Evolutionary conservation across 345 rosid genomes (phyloP).

Genomic region (Euphorbia lathyris): DNA sequence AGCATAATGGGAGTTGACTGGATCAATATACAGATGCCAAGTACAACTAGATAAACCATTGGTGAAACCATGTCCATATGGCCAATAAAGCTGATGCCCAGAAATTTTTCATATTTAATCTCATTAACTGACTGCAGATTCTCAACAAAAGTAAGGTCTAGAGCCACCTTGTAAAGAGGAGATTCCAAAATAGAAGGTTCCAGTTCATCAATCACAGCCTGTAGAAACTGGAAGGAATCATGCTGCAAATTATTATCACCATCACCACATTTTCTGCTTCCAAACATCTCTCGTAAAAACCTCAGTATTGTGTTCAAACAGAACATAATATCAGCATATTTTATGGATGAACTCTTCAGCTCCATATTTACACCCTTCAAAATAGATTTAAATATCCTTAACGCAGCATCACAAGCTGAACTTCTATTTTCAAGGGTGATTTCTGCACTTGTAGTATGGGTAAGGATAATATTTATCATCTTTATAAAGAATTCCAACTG

Average conservation of each 20-base stretch:
- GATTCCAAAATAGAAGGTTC: slow-evolving; percentile 47
- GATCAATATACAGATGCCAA: slow-evolving; percentile 31
- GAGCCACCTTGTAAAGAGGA: slow-evolving; percentile 45
- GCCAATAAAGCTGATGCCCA: slow-evolving; percentile 19
- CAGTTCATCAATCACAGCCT: slow-evolving; percentile 39
- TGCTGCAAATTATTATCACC: slow-evolving; percentile 14
- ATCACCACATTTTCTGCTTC: slow-evolving; percentile 19
- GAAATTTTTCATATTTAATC: slow-evolving; percentile 17
- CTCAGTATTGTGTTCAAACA: slow-evolving; percentile 37
- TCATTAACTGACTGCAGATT: slow-evolving; percentile 20
- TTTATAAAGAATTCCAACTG: slow-evolving; percentile 38
- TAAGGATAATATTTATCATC: slow-evolving; percentile 26
- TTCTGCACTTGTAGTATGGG: slow-evolving; percentile 20
- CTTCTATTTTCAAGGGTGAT: slow-evolving; percentile 26
- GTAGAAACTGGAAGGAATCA: slow-evolving; percentile 31
- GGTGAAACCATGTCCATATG: slow-evolving; percentile 51
- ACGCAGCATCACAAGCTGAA: slow-evolving; percentile 35
- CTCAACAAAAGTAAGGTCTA: slow-evolving; percentile 40
- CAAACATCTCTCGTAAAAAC: slow-evolving; percentile 33
- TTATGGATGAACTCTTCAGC: slow-evolving; percentile 27
- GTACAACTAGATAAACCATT: slow-evolving; percentile 36
- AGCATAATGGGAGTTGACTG: slow-evolving; percentile 19
- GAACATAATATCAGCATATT: slow-evolving; percentile 35
- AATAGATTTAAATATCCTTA: slow-evolving; percentile 47
- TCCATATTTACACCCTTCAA: slow-evolving; percentile 42